Conservation (phyloP, 768 basidiomycete genomes). For the Rhizopogon salebrosus region DNA sequence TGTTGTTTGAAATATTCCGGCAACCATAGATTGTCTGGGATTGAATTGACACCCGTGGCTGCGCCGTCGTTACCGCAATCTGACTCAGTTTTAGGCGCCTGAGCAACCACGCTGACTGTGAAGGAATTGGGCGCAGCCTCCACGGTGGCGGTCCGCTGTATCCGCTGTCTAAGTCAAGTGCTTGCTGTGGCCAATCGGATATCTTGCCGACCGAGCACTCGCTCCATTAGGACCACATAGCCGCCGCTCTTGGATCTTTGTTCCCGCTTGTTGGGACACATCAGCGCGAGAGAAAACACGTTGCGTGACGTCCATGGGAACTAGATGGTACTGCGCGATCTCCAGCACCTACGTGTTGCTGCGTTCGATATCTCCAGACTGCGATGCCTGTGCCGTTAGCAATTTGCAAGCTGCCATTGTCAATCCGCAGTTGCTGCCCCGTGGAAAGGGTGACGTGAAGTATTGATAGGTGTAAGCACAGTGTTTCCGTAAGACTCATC, state of each 20-base stretch:
- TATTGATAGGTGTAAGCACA: too few species aligned
- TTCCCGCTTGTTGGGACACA: neutral
- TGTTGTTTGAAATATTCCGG: neutral
- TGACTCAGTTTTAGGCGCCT: neutral
- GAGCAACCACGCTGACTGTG: neutral
- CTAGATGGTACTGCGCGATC: neutral
- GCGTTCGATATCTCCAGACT: neutral
- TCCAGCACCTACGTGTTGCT: neutral
- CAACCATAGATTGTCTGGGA: neutral
- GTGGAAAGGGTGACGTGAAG: neutral
- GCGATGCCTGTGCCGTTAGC: neutral
- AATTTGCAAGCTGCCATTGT: neutral
- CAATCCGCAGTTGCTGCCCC: neutral
- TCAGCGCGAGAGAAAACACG: neutral
- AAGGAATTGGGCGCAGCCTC: neutral
- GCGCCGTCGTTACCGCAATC: neutral
- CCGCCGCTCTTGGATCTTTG: neutral
- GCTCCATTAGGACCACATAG: too few species aligned
- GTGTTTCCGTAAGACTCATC: neutral
- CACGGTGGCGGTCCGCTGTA: neutral
- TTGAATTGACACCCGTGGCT: neutral
- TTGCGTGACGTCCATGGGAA: neutral
- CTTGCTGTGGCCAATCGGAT: neutral
- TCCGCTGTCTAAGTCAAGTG: neutral
- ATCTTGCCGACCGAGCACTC: neutral